phyloP scores from a whole-genome alignment of 1,139 yeast genomes.

The Sporopachydermia cereana region DNA sequence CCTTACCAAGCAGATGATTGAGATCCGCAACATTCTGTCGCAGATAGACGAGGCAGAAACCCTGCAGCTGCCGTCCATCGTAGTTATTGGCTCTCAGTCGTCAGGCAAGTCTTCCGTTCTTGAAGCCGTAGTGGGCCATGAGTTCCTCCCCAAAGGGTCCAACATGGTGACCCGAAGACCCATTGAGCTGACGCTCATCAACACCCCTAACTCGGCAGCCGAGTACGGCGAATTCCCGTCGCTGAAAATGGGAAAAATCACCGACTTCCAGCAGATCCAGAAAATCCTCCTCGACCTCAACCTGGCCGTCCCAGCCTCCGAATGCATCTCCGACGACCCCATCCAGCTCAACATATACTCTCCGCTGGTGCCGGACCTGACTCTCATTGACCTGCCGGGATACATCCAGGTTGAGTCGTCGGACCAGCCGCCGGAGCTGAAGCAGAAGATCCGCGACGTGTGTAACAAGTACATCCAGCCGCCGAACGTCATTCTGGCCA shows the following conservation, averaged over 20 bases:
- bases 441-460: conserved; percentile 62
- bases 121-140: conserved; percentile 90
- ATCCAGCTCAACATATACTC: conserved; percentile 85
- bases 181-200: conserved; percentile 81
- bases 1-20: conserved; percentile 91
- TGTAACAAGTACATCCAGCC: conserved; percentile 81
- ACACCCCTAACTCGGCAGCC: conserved; percentile 72
- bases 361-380: conserved; percentile 86
- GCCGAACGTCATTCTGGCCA: conserved; percentile 91
- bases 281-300: conserved; percentile 75
- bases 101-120: conserved; percentile 93
- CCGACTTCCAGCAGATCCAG: conserved; percentile 83
- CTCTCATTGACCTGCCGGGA: conserved; percentile 93
- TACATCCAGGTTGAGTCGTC: conserved; percentile 95
- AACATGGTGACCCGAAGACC: conserved; percentile 97
- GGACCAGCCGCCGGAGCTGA: conserved; percentile 83
- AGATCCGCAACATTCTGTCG: conserved; percentile 69
- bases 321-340: conserved; percentile 84
- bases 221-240: conserved; percentile 94
- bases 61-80: conserved; percentile 82
- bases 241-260: conserved; percentile 64
- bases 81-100: conserved; percentile 94
- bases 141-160: conserved; percentile 85
- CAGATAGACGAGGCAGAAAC: conserved; percentile 70
- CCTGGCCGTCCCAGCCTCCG: conserved; percentile 78